phyloP scores from a whole-genome alignment of 2,329 filamentous ascomycete genomes.

The Simplicillium aogashimaense region DNA sequence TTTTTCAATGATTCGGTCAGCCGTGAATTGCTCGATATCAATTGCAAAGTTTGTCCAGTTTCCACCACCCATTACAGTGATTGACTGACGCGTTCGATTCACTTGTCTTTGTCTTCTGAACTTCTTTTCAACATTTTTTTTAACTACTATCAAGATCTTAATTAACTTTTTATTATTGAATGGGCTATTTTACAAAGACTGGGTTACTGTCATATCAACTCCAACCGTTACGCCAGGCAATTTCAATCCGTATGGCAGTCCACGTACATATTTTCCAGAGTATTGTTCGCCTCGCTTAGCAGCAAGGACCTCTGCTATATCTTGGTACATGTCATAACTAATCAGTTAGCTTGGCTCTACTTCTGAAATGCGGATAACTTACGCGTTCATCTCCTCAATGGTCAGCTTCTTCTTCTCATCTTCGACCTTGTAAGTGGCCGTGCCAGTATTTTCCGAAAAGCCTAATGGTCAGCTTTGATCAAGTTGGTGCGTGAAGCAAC shows the following conservation, averaged over 20 bases:
- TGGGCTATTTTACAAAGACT: background rate
- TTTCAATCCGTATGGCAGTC: conserved; percentile 35
- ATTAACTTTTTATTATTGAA: no score
- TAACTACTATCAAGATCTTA: background rate
- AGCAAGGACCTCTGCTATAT: conserved; percentile 39
- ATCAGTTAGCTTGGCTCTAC: background rate
- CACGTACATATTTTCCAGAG: conserved; percentile 26
- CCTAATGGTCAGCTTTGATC: conserved; percentile 21
- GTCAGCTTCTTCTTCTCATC: conserved; percentile 52
- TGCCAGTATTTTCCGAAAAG: conserved; percentile 51
- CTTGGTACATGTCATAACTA: conserved; percentile 49
- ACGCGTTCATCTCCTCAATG: conserved; percentile 61
- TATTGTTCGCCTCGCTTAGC: conserved; percentile 21
- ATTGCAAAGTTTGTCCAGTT: no score
- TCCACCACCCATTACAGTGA: no score
- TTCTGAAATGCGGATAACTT: conserved; percentile 15
- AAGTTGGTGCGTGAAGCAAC: conserved; percentile 2
- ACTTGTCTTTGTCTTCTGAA: no score
- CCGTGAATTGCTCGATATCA: no score
- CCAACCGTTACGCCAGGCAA: conserved; percentile 35
- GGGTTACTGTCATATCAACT: background rate
- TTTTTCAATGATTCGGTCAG: no score
- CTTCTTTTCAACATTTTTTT: no score
- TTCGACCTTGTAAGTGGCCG: conserved; percentile 49
- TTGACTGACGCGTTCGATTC: no score